Conservation (phyloP, 192 early-diverging fungal species). For the Coemansia sp. region DNA sequence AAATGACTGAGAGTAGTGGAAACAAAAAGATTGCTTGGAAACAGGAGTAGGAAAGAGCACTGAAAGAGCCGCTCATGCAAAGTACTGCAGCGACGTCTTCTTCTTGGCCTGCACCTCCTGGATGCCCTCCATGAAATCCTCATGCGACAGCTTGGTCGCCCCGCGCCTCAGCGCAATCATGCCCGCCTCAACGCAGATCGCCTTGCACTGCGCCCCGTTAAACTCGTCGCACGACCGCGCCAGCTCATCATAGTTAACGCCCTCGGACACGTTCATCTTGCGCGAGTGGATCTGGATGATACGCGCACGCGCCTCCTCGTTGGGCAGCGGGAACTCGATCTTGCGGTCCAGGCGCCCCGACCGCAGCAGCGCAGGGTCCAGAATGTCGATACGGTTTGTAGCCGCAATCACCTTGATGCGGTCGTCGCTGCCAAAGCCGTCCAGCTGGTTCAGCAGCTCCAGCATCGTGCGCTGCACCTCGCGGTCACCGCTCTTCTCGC, state of each 20-base stretch:
- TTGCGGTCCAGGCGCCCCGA: slow-evolving; percentile 89
- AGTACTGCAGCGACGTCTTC: slow-evolving; percentile 92
- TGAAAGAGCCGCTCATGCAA: slow-evolving; percentile 55
- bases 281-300: slow-evolving; percentile 98
- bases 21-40: too few species aligned
- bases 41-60: background rate
- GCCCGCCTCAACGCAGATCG: slow-evolving; percentile 96
- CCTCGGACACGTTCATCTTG: slow-evolving; percentile 93
- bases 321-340: slow-evolving; percentile 88
- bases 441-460: slow-evolving; percentile 96
- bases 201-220: slow-evolving; percentile 99
- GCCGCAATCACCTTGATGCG: slow-evolving; percentile 99
- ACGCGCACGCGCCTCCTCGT: slow-evolving; percentile 90
- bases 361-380: slow-evolving; percentile 85
- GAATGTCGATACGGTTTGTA: slow-evolving; percentile 93
- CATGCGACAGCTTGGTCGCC: slow-evolving; percentile 83
- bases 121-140: slow-evolving; percentile 98
- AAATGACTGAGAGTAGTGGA: too few species aligned
- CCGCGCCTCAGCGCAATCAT: slow-evolving; percentile 96
- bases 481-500: slow-evolving; percentile 95
- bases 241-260: slow-evolving; percentile 97
- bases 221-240: slow-evolving; percentile 96
- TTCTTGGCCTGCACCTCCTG: slow-evolving; percentile 99
- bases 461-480: slow-evolving; percentile 99
- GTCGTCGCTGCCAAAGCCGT: slow-evolving; percentile 94